phyloP scores from a whole-genome alignment of 2,329 filamentous ascomycete genomes.

The Bisporella sp. region DNA sequence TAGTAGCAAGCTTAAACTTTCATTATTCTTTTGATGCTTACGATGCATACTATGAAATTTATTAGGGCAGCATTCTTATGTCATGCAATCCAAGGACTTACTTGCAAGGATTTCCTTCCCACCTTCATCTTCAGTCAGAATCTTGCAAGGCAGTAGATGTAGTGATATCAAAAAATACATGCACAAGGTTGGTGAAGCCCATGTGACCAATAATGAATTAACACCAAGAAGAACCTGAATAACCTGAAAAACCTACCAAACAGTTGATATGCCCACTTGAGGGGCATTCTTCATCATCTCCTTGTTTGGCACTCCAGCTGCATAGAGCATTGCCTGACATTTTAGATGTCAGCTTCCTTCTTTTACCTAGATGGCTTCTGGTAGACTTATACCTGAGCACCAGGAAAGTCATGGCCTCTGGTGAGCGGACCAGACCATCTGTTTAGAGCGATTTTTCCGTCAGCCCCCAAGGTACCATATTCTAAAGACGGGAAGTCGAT shows the following conservation, averaged over 20 bases:
- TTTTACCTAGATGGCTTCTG: too few relatives aligned
- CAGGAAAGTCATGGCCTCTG: constrained; percentile 48
- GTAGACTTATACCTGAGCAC: constrained; percentile 60
- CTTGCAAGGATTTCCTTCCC: constrained; percentile 97
- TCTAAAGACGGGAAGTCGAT: constrained; percentile 25
- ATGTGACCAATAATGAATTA: too few relatives aligned
- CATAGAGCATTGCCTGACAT: constrained; percentile 83
- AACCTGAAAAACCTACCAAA: constrained; percentile 48
- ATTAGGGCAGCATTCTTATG: constrained; percentile 9
- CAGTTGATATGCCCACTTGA: constrained; percentile 83
- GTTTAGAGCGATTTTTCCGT: constrained; percentile 66
- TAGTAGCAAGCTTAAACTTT: neutral
- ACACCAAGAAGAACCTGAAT: too few relatives aligned
- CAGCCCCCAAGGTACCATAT: constrained; percentile 22
- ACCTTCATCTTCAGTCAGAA: constrained; percentile 30
- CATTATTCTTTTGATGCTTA: constrained; percentile 14
- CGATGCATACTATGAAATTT: constrained; percentile 38
- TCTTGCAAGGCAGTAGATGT: neutral
- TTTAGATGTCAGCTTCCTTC: neutral
- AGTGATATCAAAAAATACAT: neutral
- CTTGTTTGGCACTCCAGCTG: constrained; percentile 76
- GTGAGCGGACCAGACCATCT: constrained; percentile 81
- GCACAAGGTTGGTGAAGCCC: too few relatives aligned
- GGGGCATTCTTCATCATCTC: constrained; percentile 84
- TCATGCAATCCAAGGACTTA: constrained; percentile 35